Conservation (phyloP, 371 early-diverging fungal species). For the Apophysomyces sp. region DNA sequence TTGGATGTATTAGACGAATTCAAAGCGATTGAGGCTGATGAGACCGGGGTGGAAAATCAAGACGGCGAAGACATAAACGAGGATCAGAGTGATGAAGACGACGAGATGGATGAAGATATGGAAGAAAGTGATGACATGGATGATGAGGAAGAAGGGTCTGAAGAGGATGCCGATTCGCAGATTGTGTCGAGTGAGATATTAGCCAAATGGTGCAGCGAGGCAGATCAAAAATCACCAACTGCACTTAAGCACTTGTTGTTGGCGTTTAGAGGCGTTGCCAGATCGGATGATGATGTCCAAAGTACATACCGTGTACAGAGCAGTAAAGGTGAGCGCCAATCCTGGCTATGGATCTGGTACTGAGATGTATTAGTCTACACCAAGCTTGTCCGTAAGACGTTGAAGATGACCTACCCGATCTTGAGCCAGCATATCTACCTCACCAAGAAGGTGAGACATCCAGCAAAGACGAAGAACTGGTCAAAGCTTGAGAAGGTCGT, state of each 20-base stretch:
- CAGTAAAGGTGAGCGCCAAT: conserved; percentile 43
- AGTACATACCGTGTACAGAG: conserved; percentile 69
- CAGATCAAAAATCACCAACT: conserved; percentile 23
- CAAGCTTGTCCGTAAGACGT: conserved; percentile 62
- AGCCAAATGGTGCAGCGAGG: conserved; percentile 35
- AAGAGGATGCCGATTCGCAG: conserved; percentile 16
- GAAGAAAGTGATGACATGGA: conserved; percentile 25
- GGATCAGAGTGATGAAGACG: conserved; percentile 12
- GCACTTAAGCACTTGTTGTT: conserved; percentile 57
- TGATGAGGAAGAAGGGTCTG: conserved; percentile 11
- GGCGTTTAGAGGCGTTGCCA: conserved; percentile 81
- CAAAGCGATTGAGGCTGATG: conserved; percentile 23
- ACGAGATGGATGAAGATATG: conserved; percentile 31
- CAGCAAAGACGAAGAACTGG: conserved; percentile 72
- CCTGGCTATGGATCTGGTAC: not conserved
- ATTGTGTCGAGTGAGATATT: conserved; percentile 38
- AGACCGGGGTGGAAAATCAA: conserved; percentile 24
- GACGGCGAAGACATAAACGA: conserved; percentile 42
- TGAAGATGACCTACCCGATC: conserved; percentile 57
- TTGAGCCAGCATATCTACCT: conserved; percentile 59
- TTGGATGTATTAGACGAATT: conserved; percentile 34
- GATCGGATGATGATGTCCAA: conserved; percentile 52
- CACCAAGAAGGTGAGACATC: conserved; percentile 52
- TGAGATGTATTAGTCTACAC: conserved; percentile 61
- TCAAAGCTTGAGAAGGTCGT: conserved; percentile 69